Evolutionary conservation across 345 rosid species (phyloP).

Genomic region (Geranium brycei): DNA sequence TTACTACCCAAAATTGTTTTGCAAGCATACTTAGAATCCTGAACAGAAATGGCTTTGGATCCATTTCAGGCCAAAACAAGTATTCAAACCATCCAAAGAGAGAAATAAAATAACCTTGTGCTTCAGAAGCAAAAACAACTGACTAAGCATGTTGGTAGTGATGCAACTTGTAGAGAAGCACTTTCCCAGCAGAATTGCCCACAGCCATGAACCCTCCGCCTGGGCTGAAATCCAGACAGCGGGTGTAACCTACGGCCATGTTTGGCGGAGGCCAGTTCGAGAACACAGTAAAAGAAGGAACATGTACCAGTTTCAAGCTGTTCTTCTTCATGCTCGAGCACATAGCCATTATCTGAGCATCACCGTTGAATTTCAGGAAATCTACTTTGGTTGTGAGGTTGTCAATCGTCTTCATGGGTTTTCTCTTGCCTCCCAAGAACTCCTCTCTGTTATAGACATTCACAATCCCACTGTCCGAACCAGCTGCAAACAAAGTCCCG

Average conservation of each 20-base stretch:
- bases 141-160: conserved; percentile 62
- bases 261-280: conserved; percentile 77
- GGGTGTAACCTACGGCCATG: conserved; percentile 42
- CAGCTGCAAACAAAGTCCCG: conserved; percentile 67
- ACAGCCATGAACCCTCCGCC: conserved; percentile 90
- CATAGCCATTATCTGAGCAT: conserved; percentile 73
- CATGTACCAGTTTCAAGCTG: conserved; percentile 59
- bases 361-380: conserved; percentile 68
- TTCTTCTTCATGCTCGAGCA: conserved; percentile 67
- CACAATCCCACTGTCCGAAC: conserved; percentile 76
- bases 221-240: conserved; percentile 85
- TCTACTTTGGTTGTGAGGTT: conserved; percentile 69
- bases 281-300: conserved; percentile 56
- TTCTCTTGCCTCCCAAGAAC: conserved; percentile 70
- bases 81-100: too few relatives aligned
- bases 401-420: conserved; percentile 63
- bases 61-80: too few relatives aligned
- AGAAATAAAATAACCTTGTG: too few relatives aligned
- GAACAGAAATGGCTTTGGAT: too few relatives aligned
- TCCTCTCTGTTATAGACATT: conserved; percentile 71
- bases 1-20: too few relatives aligned
- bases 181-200: conserved; percentile 80
- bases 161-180: conserved; percentile 70
- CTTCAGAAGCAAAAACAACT: too few relatives aligned
- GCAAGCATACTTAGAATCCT: too few relatives aligned